Base-by-base conservation (phyloP, 306 rosid species). In the Begonia fuchsioides region DNA sequence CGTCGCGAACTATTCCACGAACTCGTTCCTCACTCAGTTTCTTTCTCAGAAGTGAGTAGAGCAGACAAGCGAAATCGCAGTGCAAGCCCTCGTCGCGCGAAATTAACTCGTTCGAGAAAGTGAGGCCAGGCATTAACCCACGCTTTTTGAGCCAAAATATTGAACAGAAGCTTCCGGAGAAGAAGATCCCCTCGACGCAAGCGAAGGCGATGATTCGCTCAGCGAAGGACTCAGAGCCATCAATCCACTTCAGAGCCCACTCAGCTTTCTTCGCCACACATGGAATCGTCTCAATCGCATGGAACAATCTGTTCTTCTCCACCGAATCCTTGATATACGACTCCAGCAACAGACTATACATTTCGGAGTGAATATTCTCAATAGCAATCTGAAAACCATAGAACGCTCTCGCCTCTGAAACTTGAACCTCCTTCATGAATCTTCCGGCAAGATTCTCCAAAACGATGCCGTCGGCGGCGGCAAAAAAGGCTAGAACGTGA, bases 101-200 rank as follows among this genome's bases (percentile, higher is more conserved):
- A 47, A 87, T 87, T 32, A 87, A 40, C 65, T 87, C 96, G 59
- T 87, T 87, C 1, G 96, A 80, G 67, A 83, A 87, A 0, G 96
- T 80, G 11, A 87, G 50, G 0, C 96, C 94, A 0, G 93, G 94
- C 96, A 87, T 83, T 1, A 87, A 32, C 11, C 94, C 94, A 1
- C 94, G 93, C 60, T 87, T 87, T 32, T 87, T 87, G 0, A 87
- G 72, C 96, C 96, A 87, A 20, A 87, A 87, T 18, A 87, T 80
- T 2, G 94, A 58, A 43, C 93, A 87, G 59, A 87, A 87, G 32
- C 94, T 83, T 0, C 96, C 94, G 0, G 94, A 87, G 69, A 87
- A 87, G 69, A 87, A 87, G 0, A 87, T 87, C 0, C 96, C 93
- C 7, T 83, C 96, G 1, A 87, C 94, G 47, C 96, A 87, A 0